Evolutionary conservation across 345 rosid species (phyloP).

Genomic region (Gossypium mustelinum): DNA sequence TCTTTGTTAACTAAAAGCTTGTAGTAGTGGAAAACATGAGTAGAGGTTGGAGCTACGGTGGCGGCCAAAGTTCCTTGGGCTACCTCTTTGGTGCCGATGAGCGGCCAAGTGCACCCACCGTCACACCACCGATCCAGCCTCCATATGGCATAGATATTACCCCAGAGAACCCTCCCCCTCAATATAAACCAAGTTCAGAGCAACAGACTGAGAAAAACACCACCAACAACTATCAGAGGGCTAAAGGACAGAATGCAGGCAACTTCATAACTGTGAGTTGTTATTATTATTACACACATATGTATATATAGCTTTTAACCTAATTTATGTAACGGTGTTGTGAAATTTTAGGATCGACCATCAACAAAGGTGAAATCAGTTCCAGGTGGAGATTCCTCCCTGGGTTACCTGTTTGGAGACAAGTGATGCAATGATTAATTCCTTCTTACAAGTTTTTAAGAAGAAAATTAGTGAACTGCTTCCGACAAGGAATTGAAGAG

Average conservation of each 20-base stretch:
- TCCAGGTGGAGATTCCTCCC: slow-evolving; percentile 19
- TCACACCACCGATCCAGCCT: slow-evolving; percentile 13
- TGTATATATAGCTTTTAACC: not conserved
- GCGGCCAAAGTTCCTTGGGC: slow-evolving; percentile 20
- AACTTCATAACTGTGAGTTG: slow-evolving; percentile 21
- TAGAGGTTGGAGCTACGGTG: slow-evolving; percentile 21
- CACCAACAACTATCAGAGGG: slow-evolving; percentile 17
- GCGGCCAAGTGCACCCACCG: slow-evolving; percentile 16
- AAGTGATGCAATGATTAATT: slow-evolving; percentile 3
- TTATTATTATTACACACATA: not conserved
- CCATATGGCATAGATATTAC: slow-evolving; percentile 14
- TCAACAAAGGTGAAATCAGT: slow-evolving; percentile 19
- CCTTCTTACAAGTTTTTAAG: not conserved
- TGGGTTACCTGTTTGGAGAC: slow-evolving; percentile 21
- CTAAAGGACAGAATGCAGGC: slow-evolving; percentile 21
- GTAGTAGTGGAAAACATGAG: slow-evolving; percentile 3
- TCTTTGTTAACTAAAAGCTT: not conserved
- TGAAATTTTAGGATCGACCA: slow-evolving; percentile 18
- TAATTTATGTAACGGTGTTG: not conserved
- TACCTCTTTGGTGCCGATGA: slow-evolving; percentile 15
- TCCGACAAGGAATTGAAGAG: not conserved
- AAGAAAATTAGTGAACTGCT: not conserved
- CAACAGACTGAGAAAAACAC: slow-evolving; percentile 4
- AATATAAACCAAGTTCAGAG: not conserved
- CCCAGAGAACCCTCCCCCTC: slow-evolving; percentile 1